These are phyloP conservation scores for Wickerhamomyces ciferrii DNA, from an alignment of 805 yeast species.

Conservation along the genomic window DNA sequence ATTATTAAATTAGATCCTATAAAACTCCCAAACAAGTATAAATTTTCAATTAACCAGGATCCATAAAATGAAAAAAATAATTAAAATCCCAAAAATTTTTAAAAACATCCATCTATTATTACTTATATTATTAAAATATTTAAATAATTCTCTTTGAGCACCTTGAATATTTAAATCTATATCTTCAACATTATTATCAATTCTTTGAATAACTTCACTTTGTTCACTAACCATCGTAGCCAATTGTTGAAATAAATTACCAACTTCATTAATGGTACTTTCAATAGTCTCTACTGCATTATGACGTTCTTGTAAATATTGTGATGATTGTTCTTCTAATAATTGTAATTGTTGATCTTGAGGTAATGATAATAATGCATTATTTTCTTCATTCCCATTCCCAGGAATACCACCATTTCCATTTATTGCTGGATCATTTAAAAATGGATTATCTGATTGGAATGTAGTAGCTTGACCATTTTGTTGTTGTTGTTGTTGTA, in stretches of 20 bases:
- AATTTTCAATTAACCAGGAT: constrained; percentile 57
- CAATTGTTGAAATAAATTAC: constrained; percentile 86
- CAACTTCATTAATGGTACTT: constrained; percentile 95
- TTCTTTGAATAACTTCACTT: constrained; percentile 92
- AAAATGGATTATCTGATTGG: constrained; percentile 31
- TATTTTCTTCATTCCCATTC: constrained; percentile 6
- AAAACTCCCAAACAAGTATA: no score
- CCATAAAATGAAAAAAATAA: constrained; percentile 74
- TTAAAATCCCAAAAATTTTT: constrained; percentile 82
- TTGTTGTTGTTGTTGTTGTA: constrained; percentile 23
- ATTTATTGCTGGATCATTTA: constrained; percentile 18
- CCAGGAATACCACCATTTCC: constrained; percentile 15
- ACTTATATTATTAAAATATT: constrained; percentile 82
- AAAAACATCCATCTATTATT: constrained; percentile 90
- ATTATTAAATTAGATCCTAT: no score
- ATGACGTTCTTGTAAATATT: constrained; percentile 77
- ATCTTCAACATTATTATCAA: constrained; percentile 93
- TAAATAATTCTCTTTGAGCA: constrained; percentile 89
- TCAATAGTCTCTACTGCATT: constrained; percentile 95
- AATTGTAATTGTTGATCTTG: constrained; percentile 80
- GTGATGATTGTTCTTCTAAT: constrained; percentile 75
- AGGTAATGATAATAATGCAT: constrained; percentile 60
- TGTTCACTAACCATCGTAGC: constrained; percentile 98
- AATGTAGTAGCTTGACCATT: constrained; percentile 16
- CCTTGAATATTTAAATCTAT: constrained; percentile 85